phyloP scores from a whole-genome alignment of 805 yeast genomes.

The Myxozyma geophila region DNA sequence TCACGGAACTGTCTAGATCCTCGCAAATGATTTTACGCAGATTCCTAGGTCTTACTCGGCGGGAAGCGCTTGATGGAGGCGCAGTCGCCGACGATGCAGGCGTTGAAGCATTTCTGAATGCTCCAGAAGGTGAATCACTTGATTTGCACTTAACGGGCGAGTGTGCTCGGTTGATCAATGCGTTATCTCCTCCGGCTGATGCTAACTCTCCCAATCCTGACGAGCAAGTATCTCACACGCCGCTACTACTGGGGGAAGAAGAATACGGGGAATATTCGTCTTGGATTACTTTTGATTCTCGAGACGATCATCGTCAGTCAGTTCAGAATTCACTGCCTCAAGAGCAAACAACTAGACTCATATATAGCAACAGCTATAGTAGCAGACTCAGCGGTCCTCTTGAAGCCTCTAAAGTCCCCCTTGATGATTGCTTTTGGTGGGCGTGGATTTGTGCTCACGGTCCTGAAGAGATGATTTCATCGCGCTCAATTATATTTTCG shows the following conservation, averaged over 20 bases:
- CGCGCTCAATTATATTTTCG: conserved; percentile 15
- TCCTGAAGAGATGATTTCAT: conserved; percentile 19
- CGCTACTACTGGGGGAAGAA: background rate
- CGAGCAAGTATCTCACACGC: background rate
- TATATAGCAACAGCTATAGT: too few species aligned
- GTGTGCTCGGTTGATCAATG: conserved; percentile 10
- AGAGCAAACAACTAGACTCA: background rate
- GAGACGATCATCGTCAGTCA: background rate
- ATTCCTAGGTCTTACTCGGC: conserved; percentile 20
- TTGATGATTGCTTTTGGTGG: conserved; percentile 32
- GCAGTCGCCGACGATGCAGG: background rate
- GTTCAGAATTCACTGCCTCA: background rate
- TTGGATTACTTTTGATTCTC: background rate
- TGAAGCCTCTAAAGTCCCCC: conserved; percentile 14
- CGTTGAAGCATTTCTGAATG: conserved; percentile 15
- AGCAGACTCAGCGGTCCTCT: conserved; percentile 1
- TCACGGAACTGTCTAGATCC: background rate
- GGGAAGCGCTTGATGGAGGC: conserved; percentile 3
- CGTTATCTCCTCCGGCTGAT: background rate
- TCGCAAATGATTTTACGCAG: conserved; percentile 8
- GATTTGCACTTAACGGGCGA: conserved; percentile 18
- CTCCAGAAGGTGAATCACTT: background rate
- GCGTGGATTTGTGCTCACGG: conserved; percentile 30
- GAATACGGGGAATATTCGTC: background rate
- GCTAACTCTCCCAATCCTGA: background rate